Evolutionary conservation across 2,329 filamentous ascomycete species (phyloP).

Genomic region (Waltergamsia citrina): DNA sequence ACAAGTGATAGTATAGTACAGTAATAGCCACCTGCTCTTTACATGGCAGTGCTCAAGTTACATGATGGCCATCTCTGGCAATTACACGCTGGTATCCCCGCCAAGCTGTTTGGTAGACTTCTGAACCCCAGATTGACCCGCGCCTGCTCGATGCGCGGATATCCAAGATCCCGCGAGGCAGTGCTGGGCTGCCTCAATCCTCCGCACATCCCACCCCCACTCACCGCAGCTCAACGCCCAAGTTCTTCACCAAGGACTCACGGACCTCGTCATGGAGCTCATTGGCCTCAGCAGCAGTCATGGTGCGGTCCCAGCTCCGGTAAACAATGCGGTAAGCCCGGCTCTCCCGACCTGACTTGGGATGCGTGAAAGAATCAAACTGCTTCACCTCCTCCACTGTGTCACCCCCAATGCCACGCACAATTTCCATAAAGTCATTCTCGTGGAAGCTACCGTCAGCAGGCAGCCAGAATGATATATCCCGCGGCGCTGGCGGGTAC

Average conservation of each 20-base stretch:
- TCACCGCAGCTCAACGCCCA: constrained; percentile 59
- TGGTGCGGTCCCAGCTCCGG: constrained; percentile 79
- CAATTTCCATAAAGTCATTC: constrained; percentile 95
- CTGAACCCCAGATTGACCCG: too few species aligned
- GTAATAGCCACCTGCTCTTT: too few species aligned
- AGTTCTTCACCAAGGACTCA: constrained; percentile 52
- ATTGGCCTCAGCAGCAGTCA: constrained; percentile 78
- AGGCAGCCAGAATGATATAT: constrained; percentile 87
- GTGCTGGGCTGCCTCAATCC: neutral
- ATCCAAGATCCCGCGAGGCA: neutral
- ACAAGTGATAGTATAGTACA: too few species aligned
- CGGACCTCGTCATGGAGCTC: constrained; percentile 62
- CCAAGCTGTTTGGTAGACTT: neutral
- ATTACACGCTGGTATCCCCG: neutral
- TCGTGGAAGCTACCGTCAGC: constrained; percentile 60
- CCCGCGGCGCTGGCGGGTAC: constrained; percentile 80
- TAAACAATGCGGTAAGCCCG: constrained; percentile 92
- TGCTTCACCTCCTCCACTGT: constrained; percentile 79
- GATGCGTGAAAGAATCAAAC: constrained; percentile 81
- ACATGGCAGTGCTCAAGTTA: too few species aligned
- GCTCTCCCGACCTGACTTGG: constrained; percentile 73
- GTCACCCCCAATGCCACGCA: constrained; percentile 74
- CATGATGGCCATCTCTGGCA: neutral
- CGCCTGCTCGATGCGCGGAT: neutral
- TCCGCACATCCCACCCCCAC: constrained; percentile 10